Evolutionary conservation across 768 basidiomycete genomes (phyloP).

Genomic region (Cystobasidium tubakii): DNA sequence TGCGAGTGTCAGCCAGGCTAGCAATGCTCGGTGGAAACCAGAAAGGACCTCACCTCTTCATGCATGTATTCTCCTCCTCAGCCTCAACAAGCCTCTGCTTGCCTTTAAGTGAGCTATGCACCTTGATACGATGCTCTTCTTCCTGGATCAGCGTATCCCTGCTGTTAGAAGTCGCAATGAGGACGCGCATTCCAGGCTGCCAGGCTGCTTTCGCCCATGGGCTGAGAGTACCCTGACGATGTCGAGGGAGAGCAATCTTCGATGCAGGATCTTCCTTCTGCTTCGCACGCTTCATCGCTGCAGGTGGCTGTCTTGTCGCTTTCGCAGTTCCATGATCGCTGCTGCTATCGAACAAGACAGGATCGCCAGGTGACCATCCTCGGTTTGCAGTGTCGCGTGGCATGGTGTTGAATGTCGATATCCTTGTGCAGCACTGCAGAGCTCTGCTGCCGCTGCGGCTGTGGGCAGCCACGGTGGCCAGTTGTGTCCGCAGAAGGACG

Average conservation of each 20-base stretch:
- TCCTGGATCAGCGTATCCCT: not conserved
- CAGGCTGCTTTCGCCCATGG: constrained; percentile 9
- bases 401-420: not conserved
- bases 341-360: not conserved
- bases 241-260: not conserved
- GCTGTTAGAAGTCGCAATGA: constrained; percentile 1
- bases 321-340: not conserved
- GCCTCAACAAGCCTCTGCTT: not conserved
- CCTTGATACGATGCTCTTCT: not conserved
- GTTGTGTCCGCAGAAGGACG: not conserved
- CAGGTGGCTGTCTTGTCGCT: constrained; percentile 4
- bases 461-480: constrained; percentile 1
- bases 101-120: not conserved
- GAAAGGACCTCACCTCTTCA: not conserved
- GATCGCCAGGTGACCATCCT: constrained; percentile 7
- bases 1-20: not conserved
- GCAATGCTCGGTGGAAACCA: not conserved
- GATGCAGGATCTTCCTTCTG: not conserved
- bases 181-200: constrained; percentile 17
- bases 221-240: not conserved
- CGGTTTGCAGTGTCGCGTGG: not conserved
- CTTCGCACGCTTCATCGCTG: not conserved
- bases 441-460: not conserved
- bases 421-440: too few species aligned
- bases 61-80: not conserved